Conservation (phyloP, 306 rosid species). For the Cicer pinnatifidum region DNA sequence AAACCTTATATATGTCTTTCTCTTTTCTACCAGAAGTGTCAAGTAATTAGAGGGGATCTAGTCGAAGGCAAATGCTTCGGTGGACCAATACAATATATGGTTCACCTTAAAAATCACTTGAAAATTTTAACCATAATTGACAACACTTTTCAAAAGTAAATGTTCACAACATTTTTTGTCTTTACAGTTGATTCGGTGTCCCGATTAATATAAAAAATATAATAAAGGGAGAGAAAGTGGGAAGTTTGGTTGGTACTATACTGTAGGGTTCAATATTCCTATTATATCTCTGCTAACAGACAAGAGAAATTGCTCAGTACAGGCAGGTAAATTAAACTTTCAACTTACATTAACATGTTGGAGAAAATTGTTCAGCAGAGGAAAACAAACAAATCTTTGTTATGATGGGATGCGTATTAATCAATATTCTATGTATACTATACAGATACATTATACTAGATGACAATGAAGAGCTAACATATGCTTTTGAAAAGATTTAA, state of each 20-base stretch:
- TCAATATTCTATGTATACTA: slow-evolving; percentile 12
- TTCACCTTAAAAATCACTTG: no score
- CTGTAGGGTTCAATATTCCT: neutral
- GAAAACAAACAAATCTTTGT: neutral
- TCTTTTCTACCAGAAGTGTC: no score
- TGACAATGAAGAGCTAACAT: slow-evolving; percentile 4
- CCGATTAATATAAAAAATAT: neutral
- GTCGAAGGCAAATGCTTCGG: no score
- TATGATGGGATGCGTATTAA: neutral
- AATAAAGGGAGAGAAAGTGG: neutral
- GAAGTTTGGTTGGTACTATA: neutral
- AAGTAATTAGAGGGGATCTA: no score
- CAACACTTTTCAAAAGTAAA: no score
- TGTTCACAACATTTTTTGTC: no score
- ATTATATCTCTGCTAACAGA: neutral
- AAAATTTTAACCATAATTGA: no score
- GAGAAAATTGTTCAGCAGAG: neutral
- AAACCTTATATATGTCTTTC: no score
- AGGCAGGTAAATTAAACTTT: neutral
- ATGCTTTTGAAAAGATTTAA: slow-evolving; percentile 26
- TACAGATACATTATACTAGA: slow-evolving; percentile 3
- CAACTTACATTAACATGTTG: slow-evolving; percentile 10
- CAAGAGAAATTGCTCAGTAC: neutral
- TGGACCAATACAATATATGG: no score
- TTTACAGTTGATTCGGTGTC: no score